Evolutionary conservation across 495 filamentous ascomycete species (phyloP).

Genomic region (Penicillium macrosclerotiorum): DNA sequence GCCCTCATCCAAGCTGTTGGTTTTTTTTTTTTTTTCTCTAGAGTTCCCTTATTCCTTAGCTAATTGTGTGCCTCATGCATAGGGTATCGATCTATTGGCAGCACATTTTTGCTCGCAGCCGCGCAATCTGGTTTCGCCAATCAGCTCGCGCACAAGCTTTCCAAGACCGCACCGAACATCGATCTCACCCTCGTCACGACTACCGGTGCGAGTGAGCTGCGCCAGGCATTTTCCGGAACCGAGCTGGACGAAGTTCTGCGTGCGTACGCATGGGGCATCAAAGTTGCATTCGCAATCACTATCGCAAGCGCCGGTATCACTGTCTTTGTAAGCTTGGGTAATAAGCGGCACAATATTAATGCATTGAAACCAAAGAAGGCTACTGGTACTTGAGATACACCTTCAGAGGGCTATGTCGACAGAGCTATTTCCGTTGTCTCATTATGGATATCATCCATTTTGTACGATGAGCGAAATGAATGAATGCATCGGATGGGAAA

Average conservation of each 20-base stretch:
- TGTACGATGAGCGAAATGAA: background rate
- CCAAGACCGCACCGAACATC: constrained; percentile 37
- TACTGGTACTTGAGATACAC: background rate
- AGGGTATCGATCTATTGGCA: constrained; percentile 35
- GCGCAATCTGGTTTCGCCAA: constrained; percentile 50
- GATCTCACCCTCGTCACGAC: constrained; percentile 37
- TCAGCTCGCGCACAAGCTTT: constrained; percentile 31
- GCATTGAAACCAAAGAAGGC: background rate
- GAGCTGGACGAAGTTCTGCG: constrained; percentile 6
- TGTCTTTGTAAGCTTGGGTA: constrained; percentile 3
- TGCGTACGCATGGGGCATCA: constrained; percentile 11
- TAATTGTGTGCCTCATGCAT: background rate
- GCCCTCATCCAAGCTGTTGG: background rate
- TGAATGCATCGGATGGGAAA: background rate
- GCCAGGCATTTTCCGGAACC: constrained; percentile 35
- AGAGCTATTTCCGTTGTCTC: background rate
- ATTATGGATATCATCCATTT: background rate
- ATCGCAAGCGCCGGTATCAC: constrained; percentile 6
- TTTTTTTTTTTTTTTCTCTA: background rate
- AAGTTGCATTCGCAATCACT: constrained; percentile 7
- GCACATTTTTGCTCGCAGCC: constrained; percentile 45
- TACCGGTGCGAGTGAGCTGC: constrained; percentile 53
- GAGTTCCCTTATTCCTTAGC: constrained; percentile 11
- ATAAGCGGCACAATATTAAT: constrained; percentile 6
- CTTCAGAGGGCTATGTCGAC: background rate